A percentile compares a stretch with the other conserved stretches of the same genome.
phyloP scores from a whole-genome alignment of 140 eudicot species.

The Oenanthe javanica region DNA sequence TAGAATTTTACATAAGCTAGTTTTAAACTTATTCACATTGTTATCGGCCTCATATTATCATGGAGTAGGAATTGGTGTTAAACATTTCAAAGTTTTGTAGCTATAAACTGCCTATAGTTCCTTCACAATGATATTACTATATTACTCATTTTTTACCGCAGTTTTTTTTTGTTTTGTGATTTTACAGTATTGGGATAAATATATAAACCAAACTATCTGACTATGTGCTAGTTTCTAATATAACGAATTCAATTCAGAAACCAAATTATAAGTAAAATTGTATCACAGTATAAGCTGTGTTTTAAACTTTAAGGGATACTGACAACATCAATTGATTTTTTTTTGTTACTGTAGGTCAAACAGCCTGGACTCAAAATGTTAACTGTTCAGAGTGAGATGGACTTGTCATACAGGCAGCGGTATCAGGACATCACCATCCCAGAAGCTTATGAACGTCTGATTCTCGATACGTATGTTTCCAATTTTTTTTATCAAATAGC shows the following conservation, averaged over 20 bases:
- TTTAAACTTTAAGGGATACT: not conserved
- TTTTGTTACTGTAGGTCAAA: slow-evolving; percentile 50
- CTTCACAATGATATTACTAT: not conserved
- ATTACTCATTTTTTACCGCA: not conserved
- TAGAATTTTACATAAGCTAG: not conserved
- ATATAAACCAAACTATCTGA: not conserved
- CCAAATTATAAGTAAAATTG: not conserved
- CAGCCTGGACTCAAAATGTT: slow-evolving; percentile 92
- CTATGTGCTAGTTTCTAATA: not conserved
- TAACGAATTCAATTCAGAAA: not conserved
- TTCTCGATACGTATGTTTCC: slow-evolving; percentile 82
- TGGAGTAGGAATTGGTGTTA: not conserved
- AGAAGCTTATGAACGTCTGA: slow-evolving; percentile 94
- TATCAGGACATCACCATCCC: slow-evolving; percentile 75
- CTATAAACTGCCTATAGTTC: not conserved
- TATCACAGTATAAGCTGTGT: not conserved
- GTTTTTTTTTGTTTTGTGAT: not conserved
- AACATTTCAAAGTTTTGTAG: not conserved
- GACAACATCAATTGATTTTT: not conserved
- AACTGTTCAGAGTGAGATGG: slow-evolving; percentile 83
- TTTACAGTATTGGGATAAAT: not conserved
- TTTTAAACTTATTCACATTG: not conserved
- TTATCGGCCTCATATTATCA: not conserved
- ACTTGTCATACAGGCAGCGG: slow-evolving; percentile 81
- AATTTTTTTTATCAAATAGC: not conserved